Base-by-base conservation (phyloP, 805 yeast species). In the Yarrowia alimentaria region DNA sequence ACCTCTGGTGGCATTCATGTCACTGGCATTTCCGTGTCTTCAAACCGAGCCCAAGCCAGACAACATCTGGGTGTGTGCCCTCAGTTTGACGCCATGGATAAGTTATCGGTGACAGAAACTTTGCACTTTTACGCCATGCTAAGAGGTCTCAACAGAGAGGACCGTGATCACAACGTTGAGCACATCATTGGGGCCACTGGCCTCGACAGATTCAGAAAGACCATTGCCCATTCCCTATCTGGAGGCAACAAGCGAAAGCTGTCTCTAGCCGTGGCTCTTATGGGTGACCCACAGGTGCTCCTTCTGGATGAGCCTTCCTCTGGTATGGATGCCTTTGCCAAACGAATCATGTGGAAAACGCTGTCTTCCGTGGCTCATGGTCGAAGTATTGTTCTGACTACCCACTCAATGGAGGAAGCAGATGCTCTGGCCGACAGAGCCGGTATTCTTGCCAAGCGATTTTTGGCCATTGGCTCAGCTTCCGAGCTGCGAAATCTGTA, bases 351-450 rank as follows among this genome's bases (percentile, higher is more conserved):
- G 69, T 66, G 69, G 69, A 59, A 56, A 28, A 66, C 68, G 9
- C 53, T 66, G 19, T 59, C 65, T 14, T 51, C 56, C 14, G 65
- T 66, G 5, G 49, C 68, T 7, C 62, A 52, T 5, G 64, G 64
- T n/a, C 56, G 67, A 30, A 56, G 65, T 20, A 65, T 66, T 47
- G 63, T 66, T 4, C 53, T 66, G 28, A 66, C 69, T 8, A 66
- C 69, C 12, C 69, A 66, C 51, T 65, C 69, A 10, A 66, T 66
- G 69, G 69, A 66, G 50, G 69, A 66, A 37, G 69, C 69, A 1
- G 70, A 66, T 53, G 67, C 69, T 5, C 53, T 66, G 24, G 64
- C 66, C 21, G 50, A 61, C 17, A 55, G 69, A 12, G 69, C 68
- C 1, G 69, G 68, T 13, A 63, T 66, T 37, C 47, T 66, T 35